Conservation (phyloP, 2,329 filamentous ascomycete genomes). For the Diplodia corticola region DNA sequence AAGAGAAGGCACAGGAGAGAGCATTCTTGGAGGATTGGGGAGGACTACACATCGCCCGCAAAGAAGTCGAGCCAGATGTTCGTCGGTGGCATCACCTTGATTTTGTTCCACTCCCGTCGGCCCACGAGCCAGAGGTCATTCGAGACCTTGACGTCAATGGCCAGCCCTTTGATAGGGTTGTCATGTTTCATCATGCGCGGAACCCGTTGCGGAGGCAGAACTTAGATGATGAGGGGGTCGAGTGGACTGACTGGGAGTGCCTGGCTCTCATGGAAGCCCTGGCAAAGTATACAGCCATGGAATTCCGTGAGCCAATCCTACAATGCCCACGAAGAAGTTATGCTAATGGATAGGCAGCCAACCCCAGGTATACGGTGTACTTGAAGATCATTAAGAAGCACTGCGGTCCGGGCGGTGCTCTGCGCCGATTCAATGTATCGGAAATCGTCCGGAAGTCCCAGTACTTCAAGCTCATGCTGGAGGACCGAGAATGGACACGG, state of each 20-base stretch:
- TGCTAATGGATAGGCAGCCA: neutral
- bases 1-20: neutral
- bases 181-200: constrained; percentile 33
- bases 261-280: constrained; percentile 37
- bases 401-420: constrained; percentile 30
- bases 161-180: constrained; percentile 39
- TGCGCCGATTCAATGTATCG: constrained; percentile 34
- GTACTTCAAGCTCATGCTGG: constrained; percentile 28
- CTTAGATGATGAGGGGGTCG: constrained; percentile 26
- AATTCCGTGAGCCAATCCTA: constrained; percentile 28
- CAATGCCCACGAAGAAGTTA: neutral
- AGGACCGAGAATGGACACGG: neutral
- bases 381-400: constrained; percentile 32
- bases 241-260: constrained; percentile 38
- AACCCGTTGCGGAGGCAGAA: constrained; percentile 29
- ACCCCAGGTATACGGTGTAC: constrained; percentile 31
- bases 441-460: constrained; percentile 33
- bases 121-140: neutral
- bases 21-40: constrained; percentile 2
- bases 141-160: constrained; percentile 43
- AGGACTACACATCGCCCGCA: constrained; percentile 1
- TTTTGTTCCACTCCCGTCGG: neutral
- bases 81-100: neutral
- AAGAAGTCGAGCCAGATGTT: constrained; percentile 6
- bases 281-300: constrained; percentile 25